Percentiles rank a stretch among this genome's conserved stretches.
These are phyloP conservation scores for Candida ovalis DNA, from an alignment of 805 yeast species.

Conservation along the genomic window DNA sequence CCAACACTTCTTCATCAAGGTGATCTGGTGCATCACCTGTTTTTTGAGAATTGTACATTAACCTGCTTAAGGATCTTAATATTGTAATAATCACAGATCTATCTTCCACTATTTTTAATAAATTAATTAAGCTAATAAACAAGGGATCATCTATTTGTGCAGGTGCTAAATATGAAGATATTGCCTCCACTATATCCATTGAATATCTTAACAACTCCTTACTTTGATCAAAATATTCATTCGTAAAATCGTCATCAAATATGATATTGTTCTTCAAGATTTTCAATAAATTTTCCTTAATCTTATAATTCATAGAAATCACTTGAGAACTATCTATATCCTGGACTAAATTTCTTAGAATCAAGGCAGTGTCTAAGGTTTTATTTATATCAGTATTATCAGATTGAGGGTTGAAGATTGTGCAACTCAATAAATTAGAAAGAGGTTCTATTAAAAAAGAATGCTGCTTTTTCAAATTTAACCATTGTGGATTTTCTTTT, in stretches of 20 bases:
- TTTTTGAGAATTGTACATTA: constrained; percentile 56
- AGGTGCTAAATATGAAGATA: constrained; percentile 78
- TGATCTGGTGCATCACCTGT: constrained; percentile 44
- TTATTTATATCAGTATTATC: constrained; percentile 25
- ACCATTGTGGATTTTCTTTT: constrained; percentile 34
- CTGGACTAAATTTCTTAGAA: constrained; percentile 78
- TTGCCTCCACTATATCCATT: constrained; percentile 78
- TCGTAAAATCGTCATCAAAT: constrained; percentile 28
- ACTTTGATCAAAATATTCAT: constrained; percentile 29
- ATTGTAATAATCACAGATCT: constrained; percentile 65
- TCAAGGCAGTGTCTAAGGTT: constrained; percentile 50
- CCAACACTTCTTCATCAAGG: constrained; percentile 44
- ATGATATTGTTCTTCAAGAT: constrained; percentile 36
- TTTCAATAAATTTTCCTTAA: constrained; percentile 39
- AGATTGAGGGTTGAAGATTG: constrained; percentile 14
- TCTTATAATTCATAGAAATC: constrained; percentile 48
- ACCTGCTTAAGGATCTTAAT: constrained; percentile 73
- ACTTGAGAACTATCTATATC: constrained; percentile 80
- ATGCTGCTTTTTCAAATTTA: constrained; percentile 38
- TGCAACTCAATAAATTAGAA: constrained; percentile 19
- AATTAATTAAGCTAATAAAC: constrained; percentile 50
- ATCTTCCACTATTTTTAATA: constrained; percentile 55
- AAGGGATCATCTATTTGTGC: constrained; percentile 66
- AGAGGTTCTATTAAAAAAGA: constrained; percentile 38
- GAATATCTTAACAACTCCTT: constrained; percentile 64